phyloP scores from a whole-genome alignment of 805 yeast genomes.

The Lachancea kluyveri region DNA sequence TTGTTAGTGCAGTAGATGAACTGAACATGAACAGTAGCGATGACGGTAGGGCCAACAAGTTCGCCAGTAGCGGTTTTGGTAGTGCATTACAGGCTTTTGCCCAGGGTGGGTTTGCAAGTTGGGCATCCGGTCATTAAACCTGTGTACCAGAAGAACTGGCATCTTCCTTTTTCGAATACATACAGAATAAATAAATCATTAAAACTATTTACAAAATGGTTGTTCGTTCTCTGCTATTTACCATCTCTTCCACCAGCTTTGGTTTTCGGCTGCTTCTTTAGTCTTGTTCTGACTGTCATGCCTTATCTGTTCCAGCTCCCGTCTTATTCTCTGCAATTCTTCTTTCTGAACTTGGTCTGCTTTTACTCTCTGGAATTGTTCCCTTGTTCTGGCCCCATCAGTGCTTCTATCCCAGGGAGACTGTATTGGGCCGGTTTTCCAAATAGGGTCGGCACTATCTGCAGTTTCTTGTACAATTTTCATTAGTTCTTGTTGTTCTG shows the following conservation, averaged over 20 bases:
- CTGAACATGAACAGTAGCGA: constrained; percentile 25
- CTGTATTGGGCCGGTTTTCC: constrained; percentile 69
- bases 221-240: constrained; percentile 8
- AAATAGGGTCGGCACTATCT: constrained; percentile 67
- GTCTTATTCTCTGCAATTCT: constrained; percentile 25
- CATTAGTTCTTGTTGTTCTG: constrained; percentile 67
- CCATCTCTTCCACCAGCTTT: constrained; percentile 32
- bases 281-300: constrained; percentile 34
- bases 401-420: constrained; percentile 55
- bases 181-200: not conserved
- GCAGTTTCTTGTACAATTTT: constrained; percentile 58
- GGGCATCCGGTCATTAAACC: constrained; percentile 31
- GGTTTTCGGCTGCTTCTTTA: constrained; percentile 26
- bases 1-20: constrained; percentile 76
- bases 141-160: too few relatives aligned
- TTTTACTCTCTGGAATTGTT: constrained; percentile 37
- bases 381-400: constrained; percentile 28
- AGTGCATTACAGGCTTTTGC: constrained; percentile 30
- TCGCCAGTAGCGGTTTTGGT: constrained; percentile 21
- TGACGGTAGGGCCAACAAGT: constrained; percentile 17
- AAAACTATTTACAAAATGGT: not conserved
- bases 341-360: constrained; percentile 29
- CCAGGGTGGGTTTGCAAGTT: constrained; percentile 29
- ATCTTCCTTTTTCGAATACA: not conserved
- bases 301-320: constrained; percentile 38